A percentile compares a stretch with the other conserved stretches of the same genome.
phyloP scores from a whole-genome alignment of 306 rosid genomes.

The Corylus heterophylla region DNA sequence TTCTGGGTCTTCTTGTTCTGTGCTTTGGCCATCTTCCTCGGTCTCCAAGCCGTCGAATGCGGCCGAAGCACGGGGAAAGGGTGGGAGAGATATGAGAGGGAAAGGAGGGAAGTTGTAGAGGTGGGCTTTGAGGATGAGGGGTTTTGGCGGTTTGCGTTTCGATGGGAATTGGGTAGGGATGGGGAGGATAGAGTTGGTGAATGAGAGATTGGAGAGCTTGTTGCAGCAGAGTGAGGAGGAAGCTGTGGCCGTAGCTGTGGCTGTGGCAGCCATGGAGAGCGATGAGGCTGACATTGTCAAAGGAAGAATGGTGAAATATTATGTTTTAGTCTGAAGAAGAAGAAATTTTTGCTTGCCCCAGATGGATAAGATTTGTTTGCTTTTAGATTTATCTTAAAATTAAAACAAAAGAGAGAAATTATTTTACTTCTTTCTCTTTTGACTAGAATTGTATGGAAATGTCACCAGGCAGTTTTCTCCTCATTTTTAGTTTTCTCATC shows the following conservation, averaged over 20 bases:
- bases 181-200: conserved; percentile 45
- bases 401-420: no score
- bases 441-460: no score
- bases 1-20: conserved; percentile 38
- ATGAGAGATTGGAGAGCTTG: conserved; percentile 45
- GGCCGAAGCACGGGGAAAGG: conserved; percentile 38
- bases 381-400: no score
- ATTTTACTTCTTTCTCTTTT: no score
- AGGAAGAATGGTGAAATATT: neutral
- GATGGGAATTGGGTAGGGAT: conserved; percentile 44
- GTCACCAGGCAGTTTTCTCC: no score
- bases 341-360: no score
- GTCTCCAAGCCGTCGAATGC: conserved; percentile 51
- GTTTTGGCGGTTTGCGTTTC: conserved; percentile 43
- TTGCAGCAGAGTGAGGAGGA: conserved; percentile 60
- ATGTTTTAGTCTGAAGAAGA: no score
- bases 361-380: no score
- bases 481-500: no score
- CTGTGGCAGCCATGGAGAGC: conserved; percentile 49
- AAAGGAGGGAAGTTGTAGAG: conserved; percentile 25
- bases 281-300: conserved; percentile 25
- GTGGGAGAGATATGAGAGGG: conserved; percentile 34
- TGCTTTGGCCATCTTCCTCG: conserved; percentile 30
- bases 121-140: conserved; percentile 45
- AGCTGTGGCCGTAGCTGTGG: conserved; percentile 33